Evolutionary conservation across 2,329 filamentous ascomycete species (phyloP).

Genomic region (Nothopassalora personata): DNA sequence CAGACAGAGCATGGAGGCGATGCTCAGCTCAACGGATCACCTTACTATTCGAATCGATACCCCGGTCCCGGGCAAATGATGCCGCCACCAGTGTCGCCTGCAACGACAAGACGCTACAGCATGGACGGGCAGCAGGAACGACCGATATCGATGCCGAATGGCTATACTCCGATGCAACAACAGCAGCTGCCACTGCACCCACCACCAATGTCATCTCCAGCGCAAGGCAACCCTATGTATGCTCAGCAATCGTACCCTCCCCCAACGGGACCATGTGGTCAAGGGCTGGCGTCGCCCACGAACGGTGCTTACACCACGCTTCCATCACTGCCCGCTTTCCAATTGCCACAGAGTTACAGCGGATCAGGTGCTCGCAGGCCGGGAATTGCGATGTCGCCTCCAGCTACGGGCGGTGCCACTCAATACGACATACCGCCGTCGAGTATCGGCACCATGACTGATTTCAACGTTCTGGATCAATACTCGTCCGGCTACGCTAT

Average conservation of each 20-base stretch:
- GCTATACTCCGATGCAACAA: constrained; percentile 12
- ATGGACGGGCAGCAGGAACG: constrained; percentile 18
- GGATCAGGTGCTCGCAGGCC: constrained; percentile 7
- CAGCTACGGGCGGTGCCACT: constrained; percentile 16
- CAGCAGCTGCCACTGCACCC: constrained; percentile 27
- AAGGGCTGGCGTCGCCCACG: constrained; percentile 20
- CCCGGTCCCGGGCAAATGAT: constrained; percentile 7
- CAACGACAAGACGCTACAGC: constrained; percentile 19
- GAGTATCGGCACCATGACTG: constrained; percentile 20
- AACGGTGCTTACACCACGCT: constrained; percentile 15
- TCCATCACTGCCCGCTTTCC: constrained; percentile 26
- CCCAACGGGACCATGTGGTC: constrained; percentile 4
- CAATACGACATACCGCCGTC: constrained; percentile 22
- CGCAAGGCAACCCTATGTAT: constrained; percentile 15
- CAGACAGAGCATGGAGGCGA: constrained; percentile 4
- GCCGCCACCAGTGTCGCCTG: constrained; percentile 11
- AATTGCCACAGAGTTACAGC: constrained; percentile 17
- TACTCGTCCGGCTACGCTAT: constrained; percentile 57
- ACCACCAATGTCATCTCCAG: constrained; percentile 21
- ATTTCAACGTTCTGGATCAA: constrained; percentile 39
- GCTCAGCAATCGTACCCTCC: constrained; percentile 22
- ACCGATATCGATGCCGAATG: constrained; percentile 12
- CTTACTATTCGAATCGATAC: constrained; percentile 15
- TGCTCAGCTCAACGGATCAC: constrained; percentile 5
- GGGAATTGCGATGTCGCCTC: constrained; percentile 23